phyloP scores from a whole-genome alignment of 2,329 filamentous ascomycete species.

The Rugonectria rugulosa region DNA sequence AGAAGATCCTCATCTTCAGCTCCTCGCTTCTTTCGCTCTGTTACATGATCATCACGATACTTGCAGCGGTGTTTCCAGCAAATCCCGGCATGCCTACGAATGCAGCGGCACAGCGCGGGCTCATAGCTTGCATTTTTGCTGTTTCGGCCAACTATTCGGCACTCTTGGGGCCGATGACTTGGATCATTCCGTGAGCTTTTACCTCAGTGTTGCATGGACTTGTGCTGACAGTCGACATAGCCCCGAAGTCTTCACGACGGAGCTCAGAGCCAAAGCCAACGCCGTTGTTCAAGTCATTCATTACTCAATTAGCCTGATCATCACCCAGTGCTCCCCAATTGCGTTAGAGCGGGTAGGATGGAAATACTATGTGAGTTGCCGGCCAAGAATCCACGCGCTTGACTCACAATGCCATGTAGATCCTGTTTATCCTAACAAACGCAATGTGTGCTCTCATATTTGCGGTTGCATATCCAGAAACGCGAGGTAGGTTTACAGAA shows the following conservation, averaged over 20 bases:
- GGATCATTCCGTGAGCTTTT: constrained; percentile 50
- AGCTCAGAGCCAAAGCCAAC: constrained; percentile 51
- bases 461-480: constrained; percentile 47
- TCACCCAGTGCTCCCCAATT: constrained; percentile 51
- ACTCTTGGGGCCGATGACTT: constrained; percentile 50
- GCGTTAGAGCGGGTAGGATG: constrained; percentile 48
- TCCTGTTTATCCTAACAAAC: constrained; percentile 49
- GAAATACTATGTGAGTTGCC: constrained; percentile 48
- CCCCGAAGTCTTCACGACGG: constrained; percentile 51
- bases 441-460: constrained; percentile 47
- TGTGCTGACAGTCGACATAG: constrained; percentile 20
- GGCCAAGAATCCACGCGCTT: accelerated
- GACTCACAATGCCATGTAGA: constrained; percentile 32
- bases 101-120: constrained; percentile 45
- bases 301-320: constrained; percentile 50
- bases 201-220: accelerated
- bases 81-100: constrained; percentile 46
- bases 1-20: constrained; percentile 47
- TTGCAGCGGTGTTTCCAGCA: constrained; percentile 48
- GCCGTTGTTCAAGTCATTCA: constrained; percentile 51
- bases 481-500: constrained; percentile 39
- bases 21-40: constrained; percentile 46
- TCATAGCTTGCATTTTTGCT: constrained; percentile 51
- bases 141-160: constrained; percentile 46
- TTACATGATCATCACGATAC: constrained; percentile 49